These are phyloP conservation scores for Leptographium wingfieldii DNA, from an alignment of 2,329 filamentous ascomycete genomes.

Conservation along the genomic window DNA sequence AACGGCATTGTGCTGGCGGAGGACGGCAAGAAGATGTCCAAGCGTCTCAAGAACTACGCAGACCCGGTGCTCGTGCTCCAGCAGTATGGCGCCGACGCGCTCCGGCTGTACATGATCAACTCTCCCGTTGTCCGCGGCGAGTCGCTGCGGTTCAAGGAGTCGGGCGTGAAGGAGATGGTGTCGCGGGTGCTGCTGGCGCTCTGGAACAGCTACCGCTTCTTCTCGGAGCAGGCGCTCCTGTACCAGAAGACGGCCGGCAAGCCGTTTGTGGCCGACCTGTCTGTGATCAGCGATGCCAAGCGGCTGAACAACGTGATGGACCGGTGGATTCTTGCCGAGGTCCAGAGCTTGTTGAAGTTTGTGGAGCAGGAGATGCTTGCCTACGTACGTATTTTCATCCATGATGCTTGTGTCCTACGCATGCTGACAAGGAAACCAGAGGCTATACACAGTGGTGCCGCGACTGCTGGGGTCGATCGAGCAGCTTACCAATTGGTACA, in stretches of 20 bases:
- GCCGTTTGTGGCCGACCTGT: conserved; percentile 68
- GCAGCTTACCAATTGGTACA: conserved; percentile 87
- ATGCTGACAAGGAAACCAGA: conserved; percentile 6
- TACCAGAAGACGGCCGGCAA: conserved; percentile 74
- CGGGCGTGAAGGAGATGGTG: conserved; percentile 88
- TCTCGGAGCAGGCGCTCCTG: conserved; percentile 73
- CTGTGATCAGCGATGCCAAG: conserved; percentile 21
- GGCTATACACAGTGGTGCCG: conserved; percentile 84
- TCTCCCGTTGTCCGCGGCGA: conserved; percentile 89
- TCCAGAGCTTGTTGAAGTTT: conserved; percentile 80
- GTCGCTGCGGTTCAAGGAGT: conserved; percentile 80
- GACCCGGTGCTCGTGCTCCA: conserved; percentile 74
- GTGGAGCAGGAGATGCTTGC: conserved; percentile 78
- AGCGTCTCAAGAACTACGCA: conserved; percentile 91
- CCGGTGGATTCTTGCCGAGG: conserved; percentile 85
- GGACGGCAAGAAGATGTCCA: conserved; percentile 95
- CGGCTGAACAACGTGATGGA: conserved; percentile 74
- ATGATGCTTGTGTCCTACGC: too few species aligned
- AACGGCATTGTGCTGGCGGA: conserved; percentile 41
- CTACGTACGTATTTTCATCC: conserved; percentile 5
- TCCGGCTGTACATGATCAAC: conserved; percentile 93
- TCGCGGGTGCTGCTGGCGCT: conserved; percentile 80
- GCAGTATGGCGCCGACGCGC: conserved; percentile 81
- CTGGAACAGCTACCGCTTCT: conserved; percentile 98
- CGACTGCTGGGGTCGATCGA: conserved; percentile 74